phyloP scores from a whole-genome alignment of 1,139 yeast species.

The Geotrichum europaeum region DNA sequence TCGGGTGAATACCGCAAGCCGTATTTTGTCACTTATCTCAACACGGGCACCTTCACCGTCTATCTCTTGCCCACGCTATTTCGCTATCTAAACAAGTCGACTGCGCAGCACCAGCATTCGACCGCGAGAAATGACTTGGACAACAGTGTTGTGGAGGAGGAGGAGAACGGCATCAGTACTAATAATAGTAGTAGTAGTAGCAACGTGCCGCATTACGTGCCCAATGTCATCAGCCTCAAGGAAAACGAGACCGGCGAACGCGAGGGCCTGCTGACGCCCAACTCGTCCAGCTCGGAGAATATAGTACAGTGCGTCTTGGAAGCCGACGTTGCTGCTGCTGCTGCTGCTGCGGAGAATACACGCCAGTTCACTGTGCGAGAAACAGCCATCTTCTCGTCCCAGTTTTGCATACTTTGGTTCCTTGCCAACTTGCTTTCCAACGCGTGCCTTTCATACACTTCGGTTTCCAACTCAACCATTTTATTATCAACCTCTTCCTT shows the following conservation, averaged over 20 bases:
- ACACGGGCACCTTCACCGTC: constrained; percentile 76
- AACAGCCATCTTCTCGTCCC: constrained; percentile 54
- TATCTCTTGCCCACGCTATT: constrained; percentile 57
- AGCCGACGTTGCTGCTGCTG: background rate
- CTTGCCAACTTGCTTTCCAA: constrained; percentile 82
- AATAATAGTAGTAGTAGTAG: background rate
- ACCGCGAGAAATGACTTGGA: background rate
- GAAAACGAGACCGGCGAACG: constrained; percentile 12
- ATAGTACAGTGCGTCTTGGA: constrained; percentile 7
- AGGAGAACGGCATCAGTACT: background rate
- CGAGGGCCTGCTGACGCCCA: constrained; percentile 5
- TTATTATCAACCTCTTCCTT: constrained; percentile 87
- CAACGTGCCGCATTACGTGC: background rate
- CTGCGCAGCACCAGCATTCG: background rate
- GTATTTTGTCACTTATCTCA: constrained; percentile 85
- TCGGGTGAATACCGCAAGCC: constrained; percentile 74
- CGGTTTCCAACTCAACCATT: constrained; percentile 91
- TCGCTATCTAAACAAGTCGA: constrained; percentile 5
- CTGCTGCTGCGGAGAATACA: background rate
- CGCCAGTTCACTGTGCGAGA: constrained; percentile 28
- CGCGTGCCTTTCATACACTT: constrained; percentile 78
- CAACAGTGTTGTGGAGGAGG: background rate
- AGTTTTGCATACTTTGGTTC: constrained; percentile 86
- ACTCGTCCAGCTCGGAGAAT: constrained; percentile 1
- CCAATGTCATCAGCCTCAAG: background rate